phyloP scores from a whole-genome alignment of 805 yeast genomes.

The Saturnispora saitoi region DNA sequence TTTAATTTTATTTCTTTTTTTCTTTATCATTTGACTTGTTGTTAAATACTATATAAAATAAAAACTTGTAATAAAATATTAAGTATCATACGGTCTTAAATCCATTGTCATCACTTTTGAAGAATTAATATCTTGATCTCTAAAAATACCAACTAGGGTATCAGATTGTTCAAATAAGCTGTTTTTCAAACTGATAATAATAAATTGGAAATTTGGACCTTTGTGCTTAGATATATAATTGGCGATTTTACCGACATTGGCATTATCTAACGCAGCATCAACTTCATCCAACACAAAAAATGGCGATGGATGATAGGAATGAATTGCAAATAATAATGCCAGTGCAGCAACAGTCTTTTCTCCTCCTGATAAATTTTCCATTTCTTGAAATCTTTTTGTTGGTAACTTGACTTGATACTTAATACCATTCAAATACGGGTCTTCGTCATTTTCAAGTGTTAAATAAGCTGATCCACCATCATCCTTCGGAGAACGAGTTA shows the following conservation, averaged over 20 bases:
- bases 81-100: constrained; percentile 46
- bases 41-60: neutral
- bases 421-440: constrained; percentile 76
- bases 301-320: constrained; percentile 87
- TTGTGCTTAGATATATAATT: constrained; percentile 69
- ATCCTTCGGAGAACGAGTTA: constrained; percentile 63
- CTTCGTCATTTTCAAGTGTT: constrained; percentile 80
- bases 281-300: constrained; percentile 94
- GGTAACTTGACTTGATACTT: constrained; percentile 96
- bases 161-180: constrained; percentile 82
- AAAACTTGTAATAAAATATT: neutral
- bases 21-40: neutral
- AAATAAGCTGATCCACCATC: constrained; percentile 88
- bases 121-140: constrained; percentile 67
- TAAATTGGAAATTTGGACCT: constrained; percentile 76
- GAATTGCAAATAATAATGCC: constrained; percentile 85
- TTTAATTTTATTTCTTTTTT: neutral
- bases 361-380: constrained; percentile 92
- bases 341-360: constrained; percentile 95
- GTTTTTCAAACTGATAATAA: constrained; percentile 86
- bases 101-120: constrained; percentile 70
- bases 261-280: constrained; percentile 94
- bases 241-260: constrained; percentile 83
- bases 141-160: constrained; percentile 85
- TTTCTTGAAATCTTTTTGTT: constrained; percentile 82